Evolutionary conservation across 129 eudicot species (phyloP).

Genomic region (Flaveria linearis): DNA sequence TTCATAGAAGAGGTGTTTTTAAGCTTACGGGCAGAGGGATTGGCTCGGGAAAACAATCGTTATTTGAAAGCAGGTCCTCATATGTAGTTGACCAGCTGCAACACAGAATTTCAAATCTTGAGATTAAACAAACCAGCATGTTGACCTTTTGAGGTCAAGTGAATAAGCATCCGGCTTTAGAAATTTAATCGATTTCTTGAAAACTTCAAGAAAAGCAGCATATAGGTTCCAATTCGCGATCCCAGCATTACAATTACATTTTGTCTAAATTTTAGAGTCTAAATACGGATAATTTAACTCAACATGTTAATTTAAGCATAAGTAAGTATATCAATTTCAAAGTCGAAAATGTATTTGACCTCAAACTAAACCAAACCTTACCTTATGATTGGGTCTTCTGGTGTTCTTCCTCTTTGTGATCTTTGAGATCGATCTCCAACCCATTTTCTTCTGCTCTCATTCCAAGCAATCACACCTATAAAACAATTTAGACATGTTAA

Average conservation of each 20-base stretch:
- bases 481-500: not conserved
- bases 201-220: no score
- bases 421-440: constrained; percentile 56
- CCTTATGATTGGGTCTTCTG: constrained; percentile 74
- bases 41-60: constrained; percentile 51
- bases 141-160: constrained; percentile 8
- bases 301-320: no score
- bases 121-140: not conserved
- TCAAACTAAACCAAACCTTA: not conserved
- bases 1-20: not conserved
- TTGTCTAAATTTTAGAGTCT: no score
- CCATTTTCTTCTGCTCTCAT: constrained; percentile 66
- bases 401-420: constrained; percentile 27
- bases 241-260: no score
- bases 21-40: constrained; percentile 58
- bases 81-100: constrained; percentile 80
- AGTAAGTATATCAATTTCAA: no score
- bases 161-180: constrained; percentile 11
- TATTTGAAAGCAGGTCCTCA: constrained; percentile 61
- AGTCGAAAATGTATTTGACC: no score
- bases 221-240: no score
- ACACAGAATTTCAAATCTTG: constrained; percentile 21
- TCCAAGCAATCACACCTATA: constrained; percentile 64
- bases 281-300: no score
- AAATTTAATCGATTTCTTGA: not conserved